A percentile compares a stretch with the other conserved stretches of the same genome.
Evolutionary conservation across 1,284 basidiomycete genomes (phyloP).

Genomic region (Takashimella koratensis): DNA sequence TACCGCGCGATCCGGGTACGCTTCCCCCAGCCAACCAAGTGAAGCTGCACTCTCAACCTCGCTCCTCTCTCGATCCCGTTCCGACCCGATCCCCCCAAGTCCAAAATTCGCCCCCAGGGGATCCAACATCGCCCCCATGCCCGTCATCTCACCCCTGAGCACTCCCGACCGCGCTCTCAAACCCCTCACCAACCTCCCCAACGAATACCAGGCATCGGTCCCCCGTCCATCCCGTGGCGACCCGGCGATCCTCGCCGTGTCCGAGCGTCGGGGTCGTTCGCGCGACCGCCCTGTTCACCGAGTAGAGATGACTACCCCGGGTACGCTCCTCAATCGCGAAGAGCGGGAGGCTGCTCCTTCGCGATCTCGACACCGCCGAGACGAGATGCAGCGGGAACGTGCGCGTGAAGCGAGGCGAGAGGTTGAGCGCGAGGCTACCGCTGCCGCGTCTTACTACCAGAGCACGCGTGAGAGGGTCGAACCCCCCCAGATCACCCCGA

Average conservation of each 20-base stretch:
- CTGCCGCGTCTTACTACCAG: too few species aligned
- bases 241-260: not conserved
- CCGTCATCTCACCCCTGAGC: not conserved
- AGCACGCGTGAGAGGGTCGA: not conserved
- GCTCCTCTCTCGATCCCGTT: constrained; percentile 39
- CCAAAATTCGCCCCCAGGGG: not conserved
- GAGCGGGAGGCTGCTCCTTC: constrained; percentile 42
- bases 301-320: constrained; percentile 15
- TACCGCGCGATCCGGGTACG: constrained; percentile 1
- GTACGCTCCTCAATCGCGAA: constrained; percentile 28
- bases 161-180: not conserved
- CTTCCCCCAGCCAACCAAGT: not conserved
- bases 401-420: constrained; percentile 6
- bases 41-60: constrained; percentile 8
- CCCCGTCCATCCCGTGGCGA: constrained; percentile 8
- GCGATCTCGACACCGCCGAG: constrained; percentile 27
- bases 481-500: constrained; percentile 25
- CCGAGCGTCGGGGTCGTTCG: constrained; percentile 28
- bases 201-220: not conserved
- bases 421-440: not conserved
- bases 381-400: constrained; percentile 11
- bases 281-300: constrained; percentile 29
- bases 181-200: constrained; percentile 1
- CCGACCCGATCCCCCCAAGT: constrained; percentile 33
- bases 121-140: not conserved